Conservation (phyloP, 164 flowering plant genomes). For the Euptelea pleiosperma region DNA sequence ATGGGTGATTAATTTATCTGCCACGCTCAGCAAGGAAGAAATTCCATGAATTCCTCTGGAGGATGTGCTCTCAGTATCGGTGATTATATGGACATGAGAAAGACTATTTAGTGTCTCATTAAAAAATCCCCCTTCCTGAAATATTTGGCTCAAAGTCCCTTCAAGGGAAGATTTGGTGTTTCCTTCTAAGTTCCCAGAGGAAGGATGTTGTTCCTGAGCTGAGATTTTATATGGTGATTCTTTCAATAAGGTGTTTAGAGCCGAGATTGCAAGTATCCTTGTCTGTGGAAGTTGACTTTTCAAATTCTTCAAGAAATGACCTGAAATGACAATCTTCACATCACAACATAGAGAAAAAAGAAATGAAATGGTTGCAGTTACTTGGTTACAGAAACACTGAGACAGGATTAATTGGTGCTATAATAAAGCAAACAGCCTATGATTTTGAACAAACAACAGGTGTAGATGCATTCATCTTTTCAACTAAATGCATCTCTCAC, state of each 20-base stretch:
- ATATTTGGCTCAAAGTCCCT: constrained; percentile 62
- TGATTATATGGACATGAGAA: constrained; percentile 83
- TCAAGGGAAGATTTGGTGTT: constrained; percentile 64
- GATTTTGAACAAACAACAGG: not conserved
- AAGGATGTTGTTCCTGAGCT: constrained; percentile 23
- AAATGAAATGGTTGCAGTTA: not conserved
- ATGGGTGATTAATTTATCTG: constrained; percentile 88
- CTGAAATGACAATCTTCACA: constrained; percentile 39
- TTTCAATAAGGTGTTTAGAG: constrained; percentile 74
- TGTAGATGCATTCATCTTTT: not conserved
- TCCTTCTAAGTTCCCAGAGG: constrained; percentile 24
- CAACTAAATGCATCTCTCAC: not conserved
- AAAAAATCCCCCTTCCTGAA: constrained; percentile 84
- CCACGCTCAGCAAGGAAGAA: constrained; percentile 67
- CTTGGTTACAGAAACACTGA: not conserved
- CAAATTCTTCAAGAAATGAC: constrained; percentile 83
- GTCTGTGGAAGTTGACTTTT: constrained; percentile 97
- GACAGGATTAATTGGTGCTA: not conserved
- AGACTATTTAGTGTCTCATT: constrained; percentile 72
- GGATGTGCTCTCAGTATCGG: constrained; percentile 64
- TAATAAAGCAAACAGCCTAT: not conserved
- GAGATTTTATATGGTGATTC: constrained; percentile 79
- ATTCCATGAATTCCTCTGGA: constrained; percentile 69
- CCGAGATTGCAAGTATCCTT: constrained; percentile 94
- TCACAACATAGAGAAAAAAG: constrained; percentile 6